Evolutionary conservation across 1,139 yeast genomes (phyloP).

Genomic region (Meyerozyma sp.): DNA sequence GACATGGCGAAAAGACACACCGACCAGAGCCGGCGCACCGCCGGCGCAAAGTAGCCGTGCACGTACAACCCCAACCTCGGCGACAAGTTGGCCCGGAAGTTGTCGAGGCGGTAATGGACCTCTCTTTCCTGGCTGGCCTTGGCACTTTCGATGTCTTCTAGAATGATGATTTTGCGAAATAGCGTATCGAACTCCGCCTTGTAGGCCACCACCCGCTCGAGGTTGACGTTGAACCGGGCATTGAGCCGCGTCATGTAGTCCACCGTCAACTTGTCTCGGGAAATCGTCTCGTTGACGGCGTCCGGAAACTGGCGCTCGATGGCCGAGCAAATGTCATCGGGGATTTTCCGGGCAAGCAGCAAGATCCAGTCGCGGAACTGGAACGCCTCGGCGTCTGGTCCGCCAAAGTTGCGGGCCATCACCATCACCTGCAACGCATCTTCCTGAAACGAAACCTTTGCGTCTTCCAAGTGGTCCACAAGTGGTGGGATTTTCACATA

Average conservation of each 20-base stretch:
- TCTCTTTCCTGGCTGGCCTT: slow-evolving; percentile 15
- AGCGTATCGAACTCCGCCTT: slow-evolving; percentile 37
- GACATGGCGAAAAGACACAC: slow-evolving; percentile 37
- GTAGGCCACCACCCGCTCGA: slow-evolving; percentile 35
- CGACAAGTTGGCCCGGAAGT: slow-evolving; percentile 14
- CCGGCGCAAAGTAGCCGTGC: slow-evolving; percentile 33
- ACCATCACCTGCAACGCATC: slow-evolving; percentile 57
- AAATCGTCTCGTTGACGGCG: slow-evolving; percentile 13
- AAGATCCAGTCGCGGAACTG: slow-evolving; percentile 39
- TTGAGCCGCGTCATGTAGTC: slow-evolving; percentile 31
- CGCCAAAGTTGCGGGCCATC: slow-evolving; percentile 30
- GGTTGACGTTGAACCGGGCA: slow-evolving; percentile 31
- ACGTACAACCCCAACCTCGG: slow-evolving; percentile 11
- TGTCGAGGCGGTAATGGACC: slow-evolving; percentile 23
- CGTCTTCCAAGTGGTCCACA: slow-evolving; percentile 62
- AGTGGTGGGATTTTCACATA: slow-evolving; percentile 54
- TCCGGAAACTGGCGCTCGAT: slow-evolving; percentile 28
- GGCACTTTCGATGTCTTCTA: slow-evolving; percentile 40
- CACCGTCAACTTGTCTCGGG: slow-evolving; percentile 33
- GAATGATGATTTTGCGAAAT: slow-evolving; percentile 25
- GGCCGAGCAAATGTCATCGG: slow-evolving; percentile 29
- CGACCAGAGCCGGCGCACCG: slow-evolving; percentile 35
- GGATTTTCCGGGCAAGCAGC: slow-evolving; percentile 25
- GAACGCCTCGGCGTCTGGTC: slow-evolving; percentile 11
- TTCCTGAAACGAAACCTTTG: slow-evolving; percentile 59